Conservation (phyloP, 1,139 yeast species). For the Kluyveromyces sp. region DNA sequence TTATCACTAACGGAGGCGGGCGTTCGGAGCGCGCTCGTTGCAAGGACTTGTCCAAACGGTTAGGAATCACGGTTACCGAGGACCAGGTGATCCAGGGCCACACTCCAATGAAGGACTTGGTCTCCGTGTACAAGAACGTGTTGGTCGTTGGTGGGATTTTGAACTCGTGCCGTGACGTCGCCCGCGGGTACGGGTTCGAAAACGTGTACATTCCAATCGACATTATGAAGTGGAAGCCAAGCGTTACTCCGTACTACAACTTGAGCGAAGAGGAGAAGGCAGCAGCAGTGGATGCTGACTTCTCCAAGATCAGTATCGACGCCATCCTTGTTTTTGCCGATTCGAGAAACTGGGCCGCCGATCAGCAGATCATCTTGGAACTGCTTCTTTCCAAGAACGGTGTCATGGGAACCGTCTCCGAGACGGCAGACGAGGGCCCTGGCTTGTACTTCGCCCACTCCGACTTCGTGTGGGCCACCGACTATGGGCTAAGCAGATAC, state of each 20-base stretch:
- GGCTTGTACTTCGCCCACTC: conserved; percentile 80
- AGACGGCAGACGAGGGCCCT: conserved; percentile 70
- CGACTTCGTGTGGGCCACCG: conserved; percentile 85
- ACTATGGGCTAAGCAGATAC: conserved; percentile 68
- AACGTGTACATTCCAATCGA: conserved; percentile 75
- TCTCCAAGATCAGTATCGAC: conserved; percentile 54
- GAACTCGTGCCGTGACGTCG: conserved; percentile 73
- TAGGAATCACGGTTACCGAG: conserved; percentile 53
- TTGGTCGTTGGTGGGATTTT: conserved; percentile 83
- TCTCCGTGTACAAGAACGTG: conserved; percentile 57
- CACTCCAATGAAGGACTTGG: conserved; percentile 80
- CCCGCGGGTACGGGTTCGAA: conserved; percentile 68
- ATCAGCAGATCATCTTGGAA: conserved; percentile 79
- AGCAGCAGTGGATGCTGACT: conserved; percentile 55
- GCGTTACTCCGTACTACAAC: conserved; percentile 73
- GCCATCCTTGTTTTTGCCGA: conserved; percentile 78
- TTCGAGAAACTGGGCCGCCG: conserved; percentile 85
- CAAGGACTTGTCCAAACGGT: conserved; percentile 53
- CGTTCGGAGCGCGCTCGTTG: conserved; percentile 70
- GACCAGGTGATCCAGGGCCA: conserved; percentile 85
- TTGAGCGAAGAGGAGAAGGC: conserved; percentile 61
- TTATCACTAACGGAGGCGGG: conserved; percentile 87
- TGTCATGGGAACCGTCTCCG: conserved; percentile 71
- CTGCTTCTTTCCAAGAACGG: conserved; percentile 67
- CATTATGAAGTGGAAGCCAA: conserved; percentile 77